A percentile compares a stretch with the other conserved stretches of the same genome.
These are phyloP conservation scores for Gastroboletus turbinatus DNA, from an alignment of 1,284 basidiomycete genomes.

Conservation along the genomic window DNA sequence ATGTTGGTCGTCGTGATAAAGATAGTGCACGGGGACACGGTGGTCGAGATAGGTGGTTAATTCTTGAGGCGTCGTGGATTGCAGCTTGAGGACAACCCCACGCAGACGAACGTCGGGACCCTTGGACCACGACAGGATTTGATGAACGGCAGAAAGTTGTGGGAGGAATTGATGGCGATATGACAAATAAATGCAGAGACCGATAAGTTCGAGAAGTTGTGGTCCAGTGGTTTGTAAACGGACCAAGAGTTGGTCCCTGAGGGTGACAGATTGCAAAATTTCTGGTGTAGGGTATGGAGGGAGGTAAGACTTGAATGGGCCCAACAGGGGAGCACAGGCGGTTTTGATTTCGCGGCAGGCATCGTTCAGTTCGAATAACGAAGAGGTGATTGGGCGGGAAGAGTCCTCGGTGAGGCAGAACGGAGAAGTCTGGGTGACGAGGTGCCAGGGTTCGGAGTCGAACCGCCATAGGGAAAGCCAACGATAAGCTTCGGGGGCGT, in stretches of 20 bases:
- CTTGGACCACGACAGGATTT: background rate
- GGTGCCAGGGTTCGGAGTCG: background rate
- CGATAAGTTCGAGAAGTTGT: background rate
- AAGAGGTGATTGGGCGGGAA: background rate
- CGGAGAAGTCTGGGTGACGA: background rate
- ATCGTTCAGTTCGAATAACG: background rate
- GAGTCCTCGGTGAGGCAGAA: background rate
- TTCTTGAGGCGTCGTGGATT: background rate
- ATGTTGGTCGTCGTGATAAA: background rate
- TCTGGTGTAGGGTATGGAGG: background rate
- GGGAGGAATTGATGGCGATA: background rate
- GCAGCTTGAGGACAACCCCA: background rate
- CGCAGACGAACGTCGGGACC: background rate
- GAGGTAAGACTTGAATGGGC: background rate
- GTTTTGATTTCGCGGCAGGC: background rate
- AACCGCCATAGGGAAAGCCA: background rate
- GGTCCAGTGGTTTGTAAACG: background rate
- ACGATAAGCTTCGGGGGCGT: background rate
- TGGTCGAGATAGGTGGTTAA: background rate
- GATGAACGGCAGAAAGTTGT: fast-evolving
- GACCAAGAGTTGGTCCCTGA: background rate
- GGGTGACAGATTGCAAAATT: background rate
- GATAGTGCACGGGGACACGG: background rate
- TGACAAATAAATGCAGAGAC: background rate
- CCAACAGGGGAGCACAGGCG: background rate